Evolutionary conservation across 768 basidiomycete species (phyloP), one percentile per base, ranked within the genome.

Genomic region (Polyporus arcularius): DNA sequence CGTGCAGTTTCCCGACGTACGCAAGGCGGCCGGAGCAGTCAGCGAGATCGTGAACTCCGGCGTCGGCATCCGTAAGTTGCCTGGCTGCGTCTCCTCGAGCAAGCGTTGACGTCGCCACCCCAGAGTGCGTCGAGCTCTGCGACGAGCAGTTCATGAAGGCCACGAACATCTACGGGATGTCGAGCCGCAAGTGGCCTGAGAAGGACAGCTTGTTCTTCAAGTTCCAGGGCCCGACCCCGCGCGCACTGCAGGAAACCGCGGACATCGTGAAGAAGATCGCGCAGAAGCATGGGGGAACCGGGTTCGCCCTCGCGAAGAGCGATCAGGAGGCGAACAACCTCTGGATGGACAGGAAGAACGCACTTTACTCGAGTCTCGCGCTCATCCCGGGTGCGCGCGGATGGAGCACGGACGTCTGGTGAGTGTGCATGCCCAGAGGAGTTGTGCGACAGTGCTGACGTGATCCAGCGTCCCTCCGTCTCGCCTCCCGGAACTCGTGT

Each of bases 71-170:
- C 92, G 90, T 92, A 71, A 64, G 87, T 39, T 3, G n/a, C 9
- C 32, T 10, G 11, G 16, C 14, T 2, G 8, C 12, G 16, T 7
- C 0, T 38, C 26, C 30, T 9, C 14, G 42, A 48, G 32, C 42
- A 26, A 62, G 2, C 46, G 4, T 7, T 28, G 46, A 8, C 28
- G 18, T 18, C 21, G 2, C 55, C 12, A 15, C 48, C 18, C 18
- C 69, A 88, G 92, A 94, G 78, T 95, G 93, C 59, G 85, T 94
- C 40, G 94, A 96, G 67, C 83, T 94, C 7, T 79, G 91, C 30
- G 94, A 96, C 70, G 82, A 85, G 49, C 73, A 79, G 46, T 85
- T 87, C 72, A 88, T 92, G 82, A 72, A 76, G 38, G 82, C 87
- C 5, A 79, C 81, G 41, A 87, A 89, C 72, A 74, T 76, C 46